Base-by-base conservation (phyloP, 108 stramenopile genomes). In the Cyclotella baltica region DNA sequence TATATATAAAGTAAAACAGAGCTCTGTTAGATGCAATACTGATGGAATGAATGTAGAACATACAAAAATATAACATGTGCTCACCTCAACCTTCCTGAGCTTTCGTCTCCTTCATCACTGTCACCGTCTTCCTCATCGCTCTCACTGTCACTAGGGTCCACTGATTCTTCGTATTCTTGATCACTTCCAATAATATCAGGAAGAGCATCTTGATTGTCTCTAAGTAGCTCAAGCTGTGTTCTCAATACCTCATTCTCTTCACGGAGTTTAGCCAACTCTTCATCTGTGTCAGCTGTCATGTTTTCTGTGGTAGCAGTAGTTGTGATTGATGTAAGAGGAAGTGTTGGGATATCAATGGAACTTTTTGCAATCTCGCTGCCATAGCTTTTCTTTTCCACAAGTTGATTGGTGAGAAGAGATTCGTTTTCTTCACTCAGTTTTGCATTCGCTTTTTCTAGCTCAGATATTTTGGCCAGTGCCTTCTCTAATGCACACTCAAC, bases 151-250 rank as follows among this genome's bases (percentile, higher is more conserved):
- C 20, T 70, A 33, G 76, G 76, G 51, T 47, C 57, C 0, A 72
- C 76, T 48, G 76, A 81, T 19, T 79, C 78, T 19, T 79, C 78
- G 56, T 66, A 79, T 38, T 79, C 63, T 18, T 77, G 68, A 57
- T 40, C 67, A 29, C 67, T 68, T 2, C 67, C 43, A 52, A 34
- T 4, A 34, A 68, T 34, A 29, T 62, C 40, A 55, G 67, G 58
- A 30, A 29, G 59, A n/a, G 31, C 40, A 16, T 37, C 48, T n/a
- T 52, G 19, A 19, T 62, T 78, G 3, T 20, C 19, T 70, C 77
- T 62, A n/a, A 78, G 25, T 22, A 78, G 22, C 51, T 68, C 28
- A 20, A 78, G 40, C 28, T 78, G 67, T 18, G 46, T 64, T 61
- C 51, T 38, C 47, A 78, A 52, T 36, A 68, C 47, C 38, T 70